Conservation (phyloP, 2,329 filamentous ascomycete species). For the Thermothelomyces thermophilus region DNA sequence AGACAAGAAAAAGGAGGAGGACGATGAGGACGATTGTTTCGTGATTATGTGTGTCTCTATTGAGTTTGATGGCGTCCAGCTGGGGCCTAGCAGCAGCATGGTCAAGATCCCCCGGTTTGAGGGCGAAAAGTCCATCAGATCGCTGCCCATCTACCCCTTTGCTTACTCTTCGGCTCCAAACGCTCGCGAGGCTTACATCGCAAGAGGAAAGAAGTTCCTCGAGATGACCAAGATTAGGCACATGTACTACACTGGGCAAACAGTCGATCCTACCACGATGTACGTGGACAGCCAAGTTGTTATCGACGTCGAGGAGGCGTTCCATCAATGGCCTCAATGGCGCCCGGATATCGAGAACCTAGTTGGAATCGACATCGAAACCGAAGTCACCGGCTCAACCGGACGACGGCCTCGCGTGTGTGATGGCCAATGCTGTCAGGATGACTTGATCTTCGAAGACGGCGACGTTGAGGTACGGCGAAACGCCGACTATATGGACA, state of each 20-base stretch:
- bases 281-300: slow-evolving; percentile 28
- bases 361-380: not conserved
- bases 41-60: no score
- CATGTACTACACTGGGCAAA: not conserved
- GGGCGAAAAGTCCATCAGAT: not conserved
- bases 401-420: no score
- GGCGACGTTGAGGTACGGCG: no score
- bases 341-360: not conserved
- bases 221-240: not conserved
- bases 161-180: not conserved
- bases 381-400: not conserved
- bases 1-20: no score
- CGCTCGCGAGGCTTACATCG: not conserved
- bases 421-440: no score
- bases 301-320: slow-evolving; percentile 27
- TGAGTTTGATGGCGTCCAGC: not conserved
- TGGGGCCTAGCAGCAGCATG: not conserved
- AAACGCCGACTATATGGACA: no score
- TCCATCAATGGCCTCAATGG: slow-evolving; percentile 11
- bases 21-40: no score
- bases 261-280: not conserved
- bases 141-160: not conserved
- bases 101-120: not conserved
- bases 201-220: not conserved
- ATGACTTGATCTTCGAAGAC: no score